A percentile compares a stretch with the other conserved stretches of the same genome.
These are phyloP conservation scores for Salix exigua DNA, from an alignment of 345 rosid genomes.

Conservation along the genomic window DNA sequence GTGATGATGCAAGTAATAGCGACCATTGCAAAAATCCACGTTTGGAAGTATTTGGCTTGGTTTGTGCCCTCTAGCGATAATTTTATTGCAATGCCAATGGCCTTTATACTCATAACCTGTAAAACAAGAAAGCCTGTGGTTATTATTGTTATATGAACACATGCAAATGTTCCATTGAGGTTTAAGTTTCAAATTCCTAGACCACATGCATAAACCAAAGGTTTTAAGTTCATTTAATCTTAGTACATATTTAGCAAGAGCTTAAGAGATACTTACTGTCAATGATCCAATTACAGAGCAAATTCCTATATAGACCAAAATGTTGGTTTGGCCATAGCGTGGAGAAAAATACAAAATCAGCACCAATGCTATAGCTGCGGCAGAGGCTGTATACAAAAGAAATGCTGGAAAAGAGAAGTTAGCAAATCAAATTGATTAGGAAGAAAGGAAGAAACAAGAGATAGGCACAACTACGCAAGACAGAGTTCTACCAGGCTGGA, in stretches of 20 bases:
- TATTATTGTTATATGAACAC: neutral
- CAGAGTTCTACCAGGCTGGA: slow-evolving; percentile 52
- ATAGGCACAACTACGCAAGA: neutral
- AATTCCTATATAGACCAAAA: slow-evolving; percentile 64
- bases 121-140: neutral
- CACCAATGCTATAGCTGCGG: slow-evolving; percentile 52
- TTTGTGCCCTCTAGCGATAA: slow-evolving; percentile 60
- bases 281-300: slow-evolving; percentile 73
- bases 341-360: slow-evolving; percentile 61
- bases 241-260: neutral
- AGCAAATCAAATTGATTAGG: neutral
- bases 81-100: slow-evolving; percentile 77
- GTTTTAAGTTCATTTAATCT: neutral
- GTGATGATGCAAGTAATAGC: slow-evolving; percentile 63
- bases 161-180: neutral
- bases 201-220: neutral
- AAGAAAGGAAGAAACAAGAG: slow-evolving; percentile 3
- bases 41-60: slow-evolving; percentile 56
- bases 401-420: slow-evolving; percentile 44
- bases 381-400: slow-evolving; percentile 64
- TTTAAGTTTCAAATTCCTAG: neutral
- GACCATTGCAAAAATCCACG: slow-evolving; percentile 76
- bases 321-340: slow-evolving; percentile 73
- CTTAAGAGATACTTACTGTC: slow-evolving; percentile 41
- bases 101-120: slow-evolving; percentile 84